Conservation (phyloP, 768 basidiomycete species). For the Cystobasidium tubakii region DNA sequence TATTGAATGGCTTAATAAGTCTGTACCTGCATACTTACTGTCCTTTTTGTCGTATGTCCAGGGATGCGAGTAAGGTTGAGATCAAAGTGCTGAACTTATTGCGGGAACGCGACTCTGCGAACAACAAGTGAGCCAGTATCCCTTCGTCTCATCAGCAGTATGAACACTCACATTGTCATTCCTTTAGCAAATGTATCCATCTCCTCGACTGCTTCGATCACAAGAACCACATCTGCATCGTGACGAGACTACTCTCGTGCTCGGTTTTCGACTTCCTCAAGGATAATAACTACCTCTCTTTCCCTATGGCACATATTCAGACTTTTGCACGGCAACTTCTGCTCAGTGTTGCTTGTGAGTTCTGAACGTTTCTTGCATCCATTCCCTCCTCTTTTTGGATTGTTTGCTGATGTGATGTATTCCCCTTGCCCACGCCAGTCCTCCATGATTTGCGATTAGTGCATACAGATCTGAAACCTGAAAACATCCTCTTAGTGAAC, state of each 20-base stretch:
- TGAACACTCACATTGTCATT: constrained; percentile 31
- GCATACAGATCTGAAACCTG: constrained; percentile 97
- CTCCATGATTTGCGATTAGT: constrained; percentile 83
- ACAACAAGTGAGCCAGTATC: constrained; percentile 66
- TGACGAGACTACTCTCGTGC: constrained; percentile 90
- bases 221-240: constrained; percentile 93
- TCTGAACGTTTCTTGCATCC: not conserved
- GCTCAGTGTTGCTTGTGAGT: constrained; percentile 87
- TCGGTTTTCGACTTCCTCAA: constrained; percentile 99
- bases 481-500: constrained; percentile 90
- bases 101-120: constrained; percentile 77
- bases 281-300: constrained; percentile 93
- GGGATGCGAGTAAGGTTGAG: constrained; percentile 97
- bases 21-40: not conserved
- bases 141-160: constrained; percentile 43
- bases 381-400: not conserved
- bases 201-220: constrained; percentile 91
- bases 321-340: constrained; percentile 86
- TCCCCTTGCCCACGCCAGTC: constrained; percentile 55
- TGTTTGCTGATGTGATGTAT: constrained; percentile 14
- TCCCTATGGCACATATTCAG: constrained; percentile 93
- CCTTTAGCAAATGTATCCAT: constrained; percentile 88
- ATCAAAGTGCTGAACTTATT: constrained; percentile 88
- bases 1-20: no score
- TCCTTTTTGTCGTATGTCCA: constrained; percentile 44